Base-by-base conservation (phyloP, 345 rosid species). In the Excoecaria cochinchinensis region DNA sequence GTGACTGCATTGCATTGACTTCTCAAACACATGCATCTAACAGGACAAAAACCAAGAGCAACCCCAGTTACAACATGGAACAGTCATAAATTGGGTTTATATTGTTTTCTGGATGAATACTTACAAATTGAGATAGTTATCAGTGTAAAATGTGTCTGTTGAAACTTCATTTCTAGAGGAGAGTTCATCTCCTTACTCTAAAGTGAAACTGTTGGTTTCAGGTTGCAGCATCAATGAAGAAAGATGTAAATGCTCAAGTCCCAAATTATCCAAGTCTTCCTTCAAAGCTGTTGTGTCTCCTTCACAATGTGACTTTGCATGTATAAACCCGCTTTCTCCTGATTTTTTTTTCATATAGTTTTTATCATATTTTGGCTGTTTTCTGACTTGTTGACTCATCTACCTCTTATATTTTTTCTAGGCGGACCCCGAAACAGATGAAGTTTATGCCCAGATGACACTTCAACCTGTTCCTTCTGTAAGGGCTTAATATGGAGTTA, bases 371-470 rank as follows among this genome's bases (percentile, higher is more conserved):
- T 7, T 5, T 12, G 17, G 38, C 14, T 39, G 15, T 56, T 71
- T 65, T 57, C 39, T 44, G 17, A 10, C 16, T 17, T 63, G 60
- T 39, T 22, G 21, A 58, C 42, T 36, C 17, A 59, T 55, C 10
- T 24, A 0, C 38, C 25, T 76, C 21, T 80, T 21, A 4, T 81
- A 77, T 55, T 67, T 72, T 82, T 77, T 85, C 57, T 69, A 95
- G 99, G 99, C 97, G 53, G 99, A 93, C 80, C 87, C 90, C 1
- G 98, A 95, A 78, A 93, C 98, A 4, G 99, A 95, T 65, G 99
- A 93, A 87, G 96, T 95, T 24, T 95, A 90, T 87, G 97, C 98
- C 76, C 98, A 93, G 81, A 93, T 95, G 99, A 90, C 96, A 58
- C 96, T 95, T 70, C 96, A 89, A 71, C 97, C 99, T 11, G 96